Evolutionary conservation across 148 eudicot genomes (phyloP).

Genomic region (Rhododendron vialii): DNA sequence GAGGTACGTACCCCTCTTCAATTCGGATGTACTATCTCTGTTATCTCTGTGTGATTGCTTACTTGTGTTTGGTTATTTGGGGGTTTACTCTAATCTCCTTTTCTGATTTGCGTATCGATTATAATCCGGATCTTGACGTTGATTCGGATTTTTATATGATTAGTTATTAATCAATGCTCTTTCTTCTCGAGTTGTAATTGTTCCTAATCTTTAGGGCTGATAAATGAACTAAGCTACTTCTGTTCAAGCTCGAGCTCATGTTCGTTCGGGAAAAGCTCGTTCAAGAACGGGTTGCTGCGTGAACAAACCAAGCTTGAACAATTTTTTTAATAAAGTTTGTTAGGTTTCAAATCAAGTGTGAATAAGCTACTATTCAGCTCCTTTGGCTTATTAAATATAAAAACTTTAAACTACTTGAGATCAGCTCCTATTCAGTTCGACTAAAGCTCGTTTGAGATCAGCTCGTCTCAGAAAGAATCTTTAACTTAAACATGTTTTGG

Average conservation of each 20-base stretch:
- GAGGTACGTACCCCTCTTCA: conserved; percentile 7
- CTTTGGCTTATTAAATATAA: background rate
- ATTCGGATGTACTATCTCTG: background rate
- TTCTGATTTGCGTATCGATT: background rate
- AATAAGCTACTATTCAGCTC: background rate
- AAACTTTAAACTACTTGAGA: too few species aligned
- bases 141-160: background rate
- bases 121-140: background rate
- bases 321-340: too few species aligned
- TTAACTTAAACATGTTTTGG: background rate
- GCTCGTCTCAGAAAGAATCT: background rate
- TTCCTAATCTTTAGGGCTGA: background rate
- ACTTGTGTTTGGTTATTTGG: background rate
- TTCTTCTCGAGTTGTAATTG: background rate
- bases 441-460: too few species aligned
- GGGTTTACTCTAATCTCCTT: background rate
- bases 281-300: background rate
- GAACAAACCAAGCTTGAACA: background rate
- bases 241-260: background rate
- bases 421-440: too few species aligned
- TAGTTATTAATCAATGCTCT: background rate
- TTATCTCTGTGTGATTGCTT: background rate
- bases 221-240: too few species aligned
- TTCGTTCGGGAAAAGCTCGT: background rate
- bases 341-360: background rate